Evolutionary conservation across 208 protist genomes (phyloP).

Genomic region (Tritrichomonas foetus): DNA sequence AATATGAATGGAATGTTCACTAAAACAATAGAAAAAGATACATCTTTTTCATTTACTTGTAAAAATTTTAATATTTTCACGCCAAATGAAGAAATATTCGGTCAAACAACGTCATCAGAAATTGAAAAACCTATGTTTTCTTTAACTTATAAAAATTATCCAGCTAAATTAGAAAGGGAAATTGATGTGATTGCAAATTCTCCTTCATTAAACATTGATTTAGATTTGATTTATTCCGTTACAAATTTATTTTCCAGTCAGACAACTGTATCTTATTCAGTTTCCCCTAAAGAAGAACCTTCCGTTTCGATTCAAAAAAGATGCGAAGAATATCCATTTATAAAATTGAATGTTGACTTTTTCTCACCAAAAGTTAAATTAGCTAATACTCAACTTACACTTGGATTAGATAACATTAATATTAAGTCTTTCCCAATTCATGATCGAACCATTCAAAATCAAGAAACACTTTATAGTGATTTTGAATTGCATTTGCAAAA

Average conservation of each 20-base stretch:
- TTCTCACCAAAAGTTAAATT: too few species aligned
- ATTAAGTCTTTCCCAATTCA: too few species aligned
- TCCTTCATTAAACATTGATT: too few species aligned
- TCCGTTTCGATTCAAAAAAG: too few species aligned
- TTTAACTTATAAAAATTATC: not conserved
- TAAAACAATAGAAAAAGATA: not conserved
- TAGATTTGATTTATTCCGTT: not conserved
- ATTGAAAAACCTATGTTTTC: not conserved
- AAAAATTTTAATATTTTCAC: not conserved
- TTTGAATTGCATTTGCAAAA: too few species aligned
- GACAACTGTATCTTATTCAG: not conserved
- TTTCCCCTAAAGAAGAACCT: too few species aligned
- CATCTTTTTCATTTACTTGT: not conserved
- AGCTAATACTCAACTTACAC: too few species aligned
- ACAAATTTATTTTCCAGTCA: not conserved
- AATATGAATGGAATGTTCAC: not conserved
- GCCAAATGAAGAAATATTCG: not conserved
- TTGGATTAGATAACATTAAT: too few species aligned
- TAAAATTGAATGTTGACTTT: too few species aligned
- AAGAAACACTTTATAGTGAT: too few species aligned
- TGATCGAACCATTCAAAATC: too few species aligned
- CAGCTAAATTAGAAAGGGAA: not conserved
- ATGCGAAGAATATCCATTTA: too few species aligned
- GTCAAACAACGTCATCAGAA: not conserved
- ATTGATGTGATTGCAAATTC: not conserved